These are phyloP conservation scores for Candida sp. DNA, from an alignment of 1,139 yeast genomes.

Conservation along the genomic window DNA sequence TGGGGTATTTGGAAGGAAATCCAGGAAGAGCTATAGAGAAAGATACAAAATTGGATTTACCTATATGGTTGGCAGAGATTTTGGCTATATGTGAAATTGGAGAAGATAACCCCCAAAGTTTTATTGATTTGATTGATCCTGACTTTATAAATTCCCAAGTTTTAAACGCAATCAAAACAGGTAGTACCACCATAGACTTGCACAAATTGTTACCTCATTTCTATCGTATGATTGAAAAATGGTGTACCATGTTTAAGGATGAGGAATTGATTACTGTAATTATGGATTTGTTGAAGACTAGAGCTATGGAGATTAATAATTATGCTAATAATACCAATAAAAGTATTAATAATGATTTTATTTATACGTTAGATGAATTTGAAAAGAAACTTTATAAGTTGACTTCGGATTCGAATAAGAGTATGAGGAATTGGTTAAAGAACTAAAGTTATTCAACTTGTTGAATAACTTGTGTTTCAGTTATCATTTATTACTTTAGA, in stretches of 20 bases:
- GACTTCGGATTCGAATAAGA: constrained; percentile 61
- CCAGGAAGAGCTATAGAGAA: constrained; percentile 63
- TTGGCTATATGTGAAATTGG: constrained; percentile 54
- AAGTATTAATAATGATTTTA: constrained; percentile 45
- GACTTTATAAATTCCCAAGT: constrained; percentile 62
- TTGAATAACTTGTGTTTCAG: neutral
- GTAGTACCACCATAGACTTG: constrained; percentile 63
- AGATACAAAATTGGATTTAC: constrained; percentile 73
- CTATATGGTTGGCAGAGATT: constrained; percentile 86
- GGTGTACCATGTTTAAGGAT: constrained; percentile 72
- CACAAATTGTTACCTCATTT: constrained; percentile 66
- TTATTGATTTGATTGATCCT: constrained; percentile 68
- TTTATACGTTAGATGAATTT: constrained; percentile 70
- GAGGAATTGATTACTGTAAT: constrained; percentile 56
- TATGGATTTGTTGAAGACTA: constrained; percentile 51
- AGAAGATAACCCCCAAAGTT: constrained; percentile 46
- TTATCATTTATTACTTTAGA: too few species aligned
- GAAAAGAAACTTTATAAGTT: constrained; percentile 59
- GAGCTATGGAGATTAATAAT: constrained; percentile 72
- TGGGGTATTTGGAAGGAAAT: constrained; percentile 85
- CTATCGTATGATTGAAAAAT: constrained; percentile 65
- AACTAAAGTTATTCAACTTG: constrained; percentile 8
- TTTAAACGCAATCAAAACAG: constrained; percentile 78
- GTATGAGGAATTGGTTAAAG: constrained; percentile 59
- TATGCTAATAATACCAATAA: constrained; percentile 57